A percentile compares a stretch with the other conserved stretches of the same genome.
Conservation (phyloP, 108 stramenopile species). For the Nitzschia palea region DNA sequence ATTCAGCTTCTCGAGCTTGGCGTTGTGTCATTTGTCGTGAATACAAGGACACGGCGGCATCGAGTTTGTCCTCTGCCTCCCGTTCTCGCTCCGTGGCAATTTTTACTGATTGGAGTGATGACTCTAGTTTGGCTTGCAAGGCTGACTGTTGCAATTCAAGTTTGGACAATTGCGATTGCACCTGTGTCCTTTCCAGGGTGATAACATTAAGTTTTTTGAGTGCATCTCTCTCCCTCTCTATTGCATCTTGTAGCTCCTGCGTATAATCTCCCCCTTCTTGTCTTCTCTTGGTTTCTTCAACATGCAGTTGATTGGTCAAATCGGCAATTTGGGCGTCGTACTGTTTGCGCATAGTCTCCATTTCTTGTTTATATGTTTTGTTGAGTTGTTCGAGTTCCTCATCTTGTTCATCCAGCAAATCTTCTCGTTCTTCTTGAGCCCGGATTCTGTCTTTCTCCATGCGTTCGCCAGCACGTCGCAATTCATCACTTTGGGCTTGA, state of each 20-base stretch:
- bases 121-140: conserved; percentile 57
- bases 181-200: conserved; percentile 45
- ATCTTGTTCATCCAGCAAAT: conserved; percentile 67
- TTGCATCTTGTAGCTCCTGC: conserved; percentile 62
- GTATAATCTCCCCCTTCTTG: conserved; percentile 76
- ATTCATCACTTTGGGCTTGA: conserved; percentile 70
- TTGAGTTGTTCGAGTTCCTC: conserved; percentile 55
- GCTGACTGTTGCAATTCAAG: conserved; percentile 46
- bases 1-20: conserved; percentile 68
- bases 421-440: conserved; percentile 73
- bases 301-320: conserved; percentile 51
- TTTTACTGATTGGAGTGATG: conserved; percentile 49
- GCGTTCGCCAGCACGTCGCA: conserved; percentile 66
- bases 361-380: conserved; percentile 27
- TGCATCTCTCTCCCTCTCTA: conserved; percentile 61
- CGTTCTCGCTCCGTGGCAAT: conserved; percentile 61
- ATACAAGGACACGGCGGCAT: conserved; percentile 67
- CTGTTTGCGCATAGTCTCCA: conserved; percentile 41
- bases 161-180: conserved; percentile 44
- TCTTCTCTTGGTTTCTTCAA: conserved; percentile 35
- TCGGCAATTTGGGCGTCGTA: conserved; percentile 43
- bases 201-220: conserved; percentile 41
- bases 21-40: conserved; percentile 66
- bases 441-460: conserved; percentile 67
- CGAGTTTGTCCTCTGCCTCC: conserved; percentile 71